Evolutionary conservation across 1,139 yeast genomes (phyloP).

Genomic region (Pneumocystis wakefieldiae): DNA sequence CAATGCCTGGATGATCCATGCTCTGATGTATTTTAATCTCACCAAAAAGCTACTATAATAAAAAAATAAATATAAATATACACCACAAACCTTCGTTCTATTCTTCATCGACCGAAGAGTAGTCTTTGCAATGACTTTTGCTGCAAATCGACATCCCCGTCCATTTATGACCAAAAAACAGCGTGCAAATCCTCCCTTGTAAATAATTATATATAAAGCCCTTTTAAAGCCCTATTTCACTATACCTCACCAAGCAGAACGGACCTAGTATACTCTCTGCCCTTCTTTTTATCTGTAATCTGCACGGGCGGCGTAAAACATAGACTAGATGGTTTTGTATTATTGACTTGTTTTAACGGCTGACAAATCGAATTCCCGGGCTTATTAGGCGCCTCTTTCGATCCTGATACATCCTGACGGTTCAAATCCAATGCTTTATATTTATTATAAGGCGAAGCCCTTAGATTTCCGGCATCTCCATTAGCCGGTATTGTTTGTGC

Average conservation of each 20-base stretch:
- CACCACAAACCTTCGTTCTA: conserved; percentile 45
- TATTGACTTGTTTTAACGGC: conserved; percentile 29
- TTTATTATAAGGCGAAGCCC: background rate
- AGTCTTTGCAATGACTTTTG: conserved; percentile 93
- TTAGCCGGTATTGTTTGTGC: background rate
- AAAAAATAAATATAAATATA: background rate
- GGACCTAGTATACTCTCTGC: conserved; percentile 77
- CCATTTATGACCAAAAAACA: conserved; percentile 90
- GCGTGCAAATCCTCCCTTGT: conserved; percentile 86
- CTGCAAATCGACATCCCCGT: conserved; percentile 73
- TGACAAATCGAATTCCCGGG: background rate
- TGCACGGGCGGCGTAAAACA: conserved; percentile 93
- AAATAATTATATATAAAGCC: background rate
- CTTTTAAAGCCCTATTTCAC: background rate
- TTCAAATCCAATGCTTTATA: background rate
- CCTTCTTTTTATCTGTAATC: conserved; percentile 69
- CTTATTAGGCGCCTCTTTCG: background rate
- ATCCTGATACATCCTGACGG: background rate
- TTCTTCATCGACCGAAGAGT: conserved; percentile 86
- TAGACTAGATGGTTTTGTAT: conserved; percentile 70
- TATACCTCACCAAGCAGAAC: conserved; percentile 65
- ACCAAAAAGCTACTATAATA: conserved; percentile 33
- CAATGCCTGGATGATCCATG: conserved; percentile 77
- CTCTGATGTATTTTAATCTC: conserved; percentile 93
- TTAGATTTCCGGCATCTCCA: background rate